A percentile compares a stretch with the other conserved stretches of the same genome.
phyloP scores from a whole-genome alignment of 768 basidiomycete genomes.

The Tulasnella sp. region DNA sequence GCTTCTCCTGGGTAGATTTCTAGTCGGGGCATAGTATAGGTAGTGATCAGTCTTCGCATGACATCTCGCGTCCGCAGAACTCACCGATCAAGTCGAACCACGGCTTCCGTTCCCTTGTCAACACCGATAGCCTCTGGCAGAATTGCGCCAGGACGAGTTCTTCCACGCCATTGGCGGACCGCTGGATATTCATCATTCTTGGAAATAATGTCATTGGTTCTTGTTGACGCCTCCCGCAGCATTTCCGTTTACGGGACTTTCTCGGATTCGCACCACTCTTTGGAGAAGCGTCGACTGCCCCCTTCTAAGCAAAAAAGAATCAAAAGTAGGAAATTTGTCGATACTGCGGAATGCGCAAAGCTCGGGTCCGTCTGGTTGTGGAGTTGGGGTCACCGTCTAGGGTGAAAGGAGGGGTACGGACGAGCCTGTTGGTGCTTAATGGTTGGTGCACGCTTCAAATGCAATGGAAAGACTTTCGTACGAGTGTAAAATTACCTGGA shows the following conservation, averaged over 20 bases:
- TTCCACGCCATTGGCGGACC: not conserved
- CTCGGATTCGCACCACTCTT: not conserved
- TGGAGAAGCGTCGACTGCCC: not conserved
- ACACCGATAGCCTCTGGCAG: conserved; percentile 5
- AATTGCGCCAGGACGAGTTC: not conserved
- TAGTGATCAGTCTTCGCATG: not conserved
- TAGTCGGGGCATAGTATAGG: not conserved
- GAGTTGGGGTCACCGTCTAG: too few relatives aligned
- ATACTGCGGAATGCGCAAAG: not conserved
- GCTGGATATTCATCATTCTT: not conserved
- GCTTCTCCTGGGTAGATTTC: not conserved
- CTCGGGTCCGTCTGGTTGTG: not conserved
- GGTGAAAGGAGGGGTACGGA: not conserved
- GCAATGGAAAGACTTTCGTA: too few relatives aligned
- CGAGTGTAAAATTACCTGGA: too few relatives aligned
- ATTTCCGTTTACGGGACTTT: not conserved
- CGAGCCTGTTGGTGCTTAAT: too few relatives aligned
- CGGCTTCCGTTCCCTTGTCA: conserved; percentile 12
- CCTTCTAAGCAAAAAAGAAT: not conserved
- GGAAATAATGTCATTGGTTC: not conserved
- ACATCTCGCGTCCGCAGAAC: not conserved
- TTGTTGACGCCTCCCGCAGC: not conserved
- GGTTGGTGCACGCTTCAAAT: too few relatives aligned
- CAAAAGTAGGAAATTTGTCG: not conserved
- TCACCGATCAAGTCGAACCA: not conserved